These are phyloP conservation scores for Hydnomerulius pinastri DNA, from an alignment of 768 basidiomycete genomes.

Conservation along the genomic window DNA sequence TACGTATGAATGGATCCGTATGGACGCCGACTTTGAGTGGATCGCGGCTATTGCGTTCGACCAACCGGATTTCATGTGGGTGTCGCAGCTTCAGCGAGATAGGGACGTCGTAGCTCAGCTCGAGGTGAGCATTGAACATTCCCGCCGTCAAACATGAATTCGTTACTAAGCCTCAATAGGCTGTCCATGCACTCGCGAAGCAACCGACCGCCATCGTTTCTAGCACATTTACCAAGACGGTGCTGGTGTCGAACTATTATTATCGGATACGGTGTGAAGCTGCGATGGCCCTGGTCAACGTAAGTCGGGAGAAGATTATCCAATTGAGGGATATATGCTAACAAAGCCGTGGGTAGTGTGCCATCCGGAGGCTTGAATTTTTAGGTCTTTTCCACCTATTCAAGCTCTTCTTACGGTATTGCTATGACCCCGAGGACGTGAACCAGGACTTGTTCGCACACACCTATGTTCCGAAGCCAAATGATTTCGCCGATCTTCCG, in stretches of 20 bases:
- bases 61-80: conserved; percentile 99
- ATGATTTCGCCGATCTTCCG: conserved; percentile 87
- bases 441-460: conserved; percentile 84
- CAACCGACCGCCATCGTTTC: conserved; percentile 85
- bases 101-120: conserved; percentile 96
- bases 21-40: conserved; percentile 99
- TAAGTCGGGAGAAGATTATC: conserved; percentile 39
- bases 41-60: conserved; percentile 90
- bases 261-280: conserved; percentile 96
- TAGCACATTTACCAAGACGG: conserved; percentile 89
- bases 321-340: conserved; percentile 10
- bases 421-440: conserved; percentile 82
- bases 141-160: not conserved
- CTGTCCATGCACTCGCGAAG: conserved; percentile 83
- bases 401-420: conserved; percentile 90
- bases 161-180: conserved; percentile 50
- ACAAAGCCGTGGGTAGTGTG: conserved; percentile 57
- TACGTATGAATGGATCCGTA: conserved; percentile 98
- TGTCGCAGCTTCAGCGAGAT: conserved; percentile 92
- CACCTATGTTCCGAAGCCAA: conserved; percentile 91
- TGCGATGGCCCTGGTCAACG: conserved; percentile 77
- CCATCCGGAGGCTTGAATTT: conserved; percentile 79
- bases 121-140: conserved; percentile 60
- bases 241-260: conserved; percentile 94
- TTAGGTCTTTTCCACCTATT: conserved; percentile 94